phyloP scores from a whole-genome alignment of 2,329 filamentous ascomycete genomes.

The Graphiopsis chlorocephala region DNA sequence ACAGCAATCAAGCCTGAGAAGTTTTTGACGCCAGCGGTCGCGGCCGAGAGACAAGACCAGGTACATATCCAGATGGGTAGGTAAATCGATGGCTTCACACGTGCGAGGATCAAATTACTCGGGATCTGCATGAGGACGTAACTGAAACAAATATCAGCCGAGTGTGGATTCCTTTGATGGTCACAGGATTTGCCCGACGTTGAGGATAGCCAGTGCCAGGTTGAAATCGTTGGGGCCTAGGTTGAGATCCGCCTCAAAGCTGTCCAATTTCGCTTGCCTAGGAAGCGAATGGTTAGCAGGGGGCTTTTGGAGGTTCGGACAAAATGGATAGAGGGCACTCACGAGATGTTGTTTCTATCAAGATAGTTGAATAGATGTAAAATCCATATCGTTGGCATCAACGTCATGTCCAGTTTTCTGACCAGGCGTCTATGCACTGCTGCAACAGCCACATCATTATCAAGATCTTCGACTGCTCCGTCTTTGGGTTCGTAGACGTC shows the following conservation, averaged over 20 bases:
- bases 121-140: conserved; percentile 38
- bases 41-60: conserved; percentile 34
- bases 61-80: conserved; percentile 29
- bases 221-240: conserved; percentile 59
- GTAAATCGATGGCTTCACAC: conserved; percentile 42
- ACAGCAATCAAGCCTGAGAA: conserved; percentile 25
- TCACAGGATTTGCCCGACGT: too few relatives aligned
- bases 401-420: too few relatives aligned
- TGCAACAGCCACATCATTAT: too few relatives aligned
- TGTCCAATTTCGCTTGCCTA: conserved; percentile 26
- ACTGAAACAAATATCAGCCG: too few relatives aligned
- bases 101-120: conserved; percentile 45
- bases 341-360: neutral
- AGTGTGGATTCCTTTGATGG: too few relatives aligned
- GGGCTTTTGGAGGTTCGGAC: too few relatives aligned
- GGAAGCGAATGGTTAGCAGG: neutral
- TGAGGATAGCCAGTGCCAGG: conserved; percentile 53
- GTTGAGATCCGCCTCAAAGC: conserved; percentile 51
- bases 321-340: neutral
- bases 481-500: too few relatives aligned
- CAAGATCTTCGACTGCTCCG: too few relatives aligned
- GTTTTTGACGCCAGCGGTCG: conserved; percentile 25
- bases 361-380: neutral
- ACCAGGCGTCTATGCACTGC: too few relatives aligned
- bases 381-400: too few relatives aligned